phyloP scores from a whole-genome alignment of 306 rosid species.

The Dalbergia cultrata region DNA sequence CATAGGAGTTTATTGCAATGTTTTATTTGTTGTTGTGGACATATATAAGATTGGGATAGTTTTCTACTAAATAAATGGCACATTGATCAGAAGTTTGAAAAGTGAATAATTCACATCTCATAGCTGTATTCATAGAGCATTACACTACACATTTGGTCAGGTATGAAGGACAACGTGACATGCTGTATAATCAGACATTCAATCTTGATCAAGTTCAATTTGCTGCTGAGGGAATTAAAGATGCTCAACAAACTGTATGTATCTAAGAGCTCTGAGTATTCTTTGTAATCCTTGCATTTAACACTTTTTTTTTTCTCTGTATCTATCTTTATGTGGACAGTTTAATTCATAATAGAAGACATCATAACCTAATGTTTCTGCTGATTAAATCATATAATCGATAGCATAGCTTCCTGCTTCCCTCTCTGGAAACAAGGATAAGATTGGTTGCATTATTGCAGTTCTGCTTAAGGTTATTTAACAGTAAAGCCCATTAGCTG shows the following conservation, averaged over 20 bases:
- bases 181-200: conserved; percentile 95
- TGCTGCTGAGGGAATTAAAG: conserved; percentile 93
- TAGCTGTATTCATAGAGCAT: conserved; percentile 27
- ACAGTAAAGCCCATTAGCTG: conserved; percentile 6
- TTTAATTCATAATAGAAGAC: conserved; percentile 10
- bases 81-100: conserved; percentile 3
- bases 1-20: neutral
- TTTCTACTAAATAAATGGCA: neutral
- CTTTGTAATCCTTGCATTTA: conserved; percentile 15
- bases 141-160: conserved; percentile 57
- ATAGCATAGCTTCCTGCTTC: conserved; percentile 9
- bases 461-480: conserved; percentile 16
- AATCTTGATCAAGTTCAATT: conserved; percentile 98
- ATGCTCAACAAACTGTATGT: conserved; percentile 97
- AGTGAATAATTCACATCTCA: neutral
- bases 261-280: conserved; percentile 37
- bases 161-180: conserved; percentile 99
- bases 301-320: neutral
- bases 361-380: neutral
- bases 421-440: conserved; percentile 27
- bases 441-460: conserved; percentile 16
- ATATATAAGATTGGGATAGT: conserved; percentile 9
- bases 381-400: conserved; percentile 1
- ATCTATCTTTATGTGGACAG: conserved; percentile 6
- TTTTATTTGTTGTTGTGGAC: neutral